Percentiles rank a stretch among this genome's conserved stretches.
Evolutionary conservation across 2,329 filamentous ascomycete genomes (phyloP).

Genomic region (Teratosphaeria nubilosa): DNA sequence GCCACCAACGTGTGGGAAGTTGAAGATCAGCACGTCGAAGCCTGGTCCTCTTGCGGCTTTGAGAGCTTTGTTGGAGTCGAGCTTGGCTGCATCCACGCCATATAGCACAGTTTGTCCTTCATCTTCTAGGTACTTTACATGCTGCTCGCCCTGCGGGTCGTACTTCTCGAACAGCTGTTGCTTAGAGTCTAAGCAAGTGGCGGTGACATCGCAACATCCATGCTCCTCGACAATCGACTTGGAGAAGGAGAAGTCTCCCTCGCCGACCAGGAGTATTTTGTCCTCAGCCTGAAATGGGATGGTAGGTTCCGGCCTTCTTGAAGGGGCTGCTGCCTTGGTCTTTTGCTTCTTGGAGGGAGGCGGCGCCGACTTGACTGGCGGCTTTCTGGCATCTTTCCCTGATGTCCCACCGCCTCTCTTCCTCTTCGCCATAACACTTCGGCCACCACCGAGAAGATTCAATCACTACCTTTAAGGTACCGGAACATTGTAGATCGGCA

Average conservation of each 20-base stretch:
- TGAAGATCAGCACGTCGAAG: conserved; percentile 80
- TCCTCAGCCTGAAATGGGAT: conserved; percentile 61
- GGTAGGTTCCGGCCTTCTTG: conserved; percentile 33
- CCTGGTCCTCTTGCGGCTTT: conserved; percentile 25
- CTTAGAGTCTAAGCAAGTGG: conserved; percentile 56
- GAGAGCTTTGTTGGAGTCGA: conserved; percentile 37
- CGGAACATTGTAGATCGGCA: not conserved
- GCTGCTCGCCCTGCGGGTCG: conserved; percentile 55
- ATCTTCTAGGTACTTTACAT: conserved; percentile 45
- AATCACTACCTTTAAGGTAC: too few species aligned
- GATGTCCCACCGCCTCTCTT: not conserved
- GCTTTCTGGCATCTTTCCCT: not conserved
- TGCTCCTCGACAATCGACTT: conserved; percentile 56
- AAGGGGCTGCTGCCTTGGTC: not conserved
- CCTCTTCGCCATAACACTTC: not conserved
- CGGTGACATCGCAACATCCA: conserved; percentile 55
- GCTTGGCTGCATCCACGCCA: conserved; percentile 57
- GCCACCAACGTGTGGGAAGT: conserved; percentile 93
- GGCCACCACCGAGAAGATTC: too few species aligned
- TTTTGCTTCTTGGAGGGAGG: not conserved
- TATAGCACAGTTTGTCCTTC: conserved; percentile 45
- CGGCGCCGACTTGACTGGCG: not conserved
- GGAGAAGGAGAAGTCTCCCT: conserved; percentile 72
- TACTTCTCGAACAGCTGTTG: conserved; percentile 54
- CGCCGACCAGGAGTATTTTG: conserved; percentile 65